Base-by-base conservation (phyloP, 2,329 filamentous ascomycete species). In the Geoglossum cookeanum region DNA sequence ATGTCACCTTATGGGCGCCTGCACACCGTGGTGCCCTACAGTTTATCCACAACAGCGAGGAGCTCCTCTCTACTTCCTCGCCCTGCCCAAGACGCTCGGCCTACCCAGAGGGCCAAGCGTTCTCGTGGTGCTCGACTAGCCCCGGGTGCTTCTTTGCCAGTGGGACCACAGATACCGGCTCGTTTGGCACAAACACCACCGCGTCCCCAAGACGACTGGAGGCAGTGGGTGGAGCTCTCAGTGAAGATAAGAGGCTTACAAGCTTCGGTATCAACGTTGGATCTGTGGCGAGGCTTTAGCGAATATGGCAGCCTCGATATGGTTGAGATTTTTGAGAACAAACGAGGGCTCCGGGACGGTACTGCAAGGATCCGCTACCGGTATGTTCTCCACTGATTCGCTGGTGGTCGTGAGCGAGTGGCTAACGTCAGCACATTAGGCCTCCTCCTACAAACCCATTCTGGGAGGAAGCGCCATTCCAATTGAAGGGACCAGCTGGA, bases 281-380 rank as follows among this genome's bases (percentile, higher is more conserved):
- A 64, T 3, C 61, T 87, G 1, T 79, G 75, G 65, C 63, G 70
- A 1, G 73, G 73, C 17, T 78, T 87, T 60, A 65, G 68, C 1
- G 59, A 62, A 0, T 70, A 79, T 58, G 81, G 82, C 0, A 69
- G 68, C 4, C 72, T 87, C 11, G 67, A 67, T 2, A 75, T 69
- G 39, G 77, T 86, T 39, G 78, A 84, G 13, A 69, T 85, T 1
- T 75, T 71, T 54, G 74, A 78, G 52, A 64, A 70, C 54, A 59
- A 62, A 4, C 60, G 68, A 33, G 69, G 76, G n/a, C 58, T 68
- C 30, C 64, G 68, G 57, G 67, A 67, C 35, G 68, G 70, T 0
- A 65, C 47, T 29, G 80, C 72, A 1, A 74, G 70, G 17, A 67
- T 86, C 37, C 71, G 70, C 1, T 84, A 85, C 60, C 76, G 74